Evolutionary conservation across 2,329 filamentous ascomycete genomes (phyloP), one percentile per base, ranked within the genome.

Genomic region (Dissoconium aciculare): DNA sequence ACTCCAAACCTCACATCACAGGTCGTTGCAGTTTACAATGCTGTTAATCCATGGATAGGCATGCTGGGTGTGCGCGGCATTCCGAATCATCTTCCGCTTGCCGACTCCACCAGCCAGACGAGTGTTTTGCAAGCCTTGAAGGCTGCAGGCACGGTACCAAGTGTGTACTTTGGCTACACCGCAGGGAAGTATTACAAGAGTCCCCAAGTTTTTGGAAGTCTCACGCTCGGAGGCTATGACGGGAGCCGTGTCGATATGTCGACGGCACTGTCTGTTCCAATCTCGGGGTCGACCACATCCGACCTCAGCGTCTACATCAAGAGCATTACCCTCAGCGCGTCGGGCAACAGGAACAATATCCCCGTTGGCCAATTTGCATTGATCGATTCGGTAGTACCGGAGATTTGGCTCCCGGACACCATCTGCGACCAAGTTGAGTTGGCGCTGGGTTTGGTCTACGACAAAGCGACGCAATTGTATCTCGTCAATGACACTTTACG

Each of bases 181-280:
- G 76, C 77, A 24, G 78, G 78, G 11, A 74, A 74, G 13, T 65
- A 66, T 39, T 82, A 82, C 47, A 64, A 73, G 2, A 37, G 33
- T 28, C 44, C 49, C 10, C 50, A 47, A 4, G 51, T 57, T n/a
- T 49, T 55, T 6, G 54, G 47, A 10, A 61, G 58, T 16, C 53
- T 83, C 27, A 78, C 73, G 0, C 56, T 84, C 6, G 78, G 79
- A 14, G 78, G 79, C 15, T 81, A 76, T 46, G 78, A 83, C n/a
- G 19, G 8, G 8, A n/a, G 8, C 8, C 19, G 19, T 8, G n/a
- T 23, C 19, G n/a, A 23, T n/a, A 23, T n/a, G 19, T 23, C 19
- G 19, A 23, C 8, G 8, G 8, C 19, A n/a, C n/a, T 23, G 19
- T n/a, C 8, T 8, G 8, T 23, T 8, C n/a, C n/a, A n/a, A n/a